Conservation (phyloP, 495 filamentous ascomycete genomes). For the Penicillium silybi region DNA sequence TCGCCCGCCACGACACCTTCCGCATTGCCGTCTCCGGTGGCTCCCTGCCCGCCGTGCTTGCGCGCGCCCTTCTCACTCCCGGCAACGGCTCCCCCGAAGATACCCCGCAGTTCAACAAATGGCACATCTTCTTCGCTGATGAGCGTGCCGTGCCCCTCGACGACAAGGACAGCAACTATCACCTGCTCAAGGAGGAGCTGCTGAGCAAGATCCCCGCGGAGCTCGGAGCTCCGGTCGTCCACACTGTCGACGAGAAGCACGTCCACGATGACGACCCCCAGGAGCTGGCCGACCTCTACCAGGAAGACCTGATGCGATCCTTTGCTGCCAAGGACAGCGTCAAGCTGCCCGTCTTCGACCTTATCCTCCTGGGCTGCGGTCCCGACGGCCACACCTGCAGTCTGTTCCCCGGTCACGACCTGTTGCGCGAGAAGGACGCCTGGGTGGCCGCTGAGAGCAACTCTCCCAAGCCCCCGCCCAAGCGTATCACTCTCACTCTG, state of each 20-base stretch:
- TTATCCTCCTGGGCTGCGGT: constrained; percentile 86
- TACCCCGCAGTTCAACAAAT: constrained; percentile 71
- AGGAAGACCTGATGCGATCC: constrained; percentile 75
- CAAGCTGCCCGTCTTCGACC: constrained; percentile 89
- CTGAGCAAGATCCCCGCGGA: constrained; percentile 77
- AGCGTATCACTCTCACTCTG: constrained; percentile 85
- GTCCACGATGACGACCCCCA: constrained; percentile 81
- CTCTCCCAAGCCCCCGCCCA: constrained; percentile 89
- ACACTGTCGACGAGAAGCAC: constrained; percentile 68
- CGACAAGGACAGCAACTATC: constrained; percentile 92
- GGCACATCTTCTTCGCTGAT: constrained; percentile 98
- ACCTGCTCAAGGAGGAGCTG: constrained; percentile 77
- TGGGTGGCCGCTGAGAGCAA: constrained; percentile 91
- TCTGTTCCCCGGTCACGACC: constrained; percentile 83
- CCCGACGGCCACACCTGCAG: constrained; percentile 97
- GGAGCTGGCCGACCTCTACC: constrained; percentile 90
- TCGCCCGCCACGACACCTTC: constrained; percentile 77
- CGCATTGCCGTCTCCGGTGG: constrained; percentile 92
- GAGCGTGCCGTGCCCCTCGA: constrained; percentile 91
- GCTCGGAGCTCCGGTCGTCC: constrained; percentile 62
- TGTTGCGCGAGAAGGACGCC: constrained; percentile 82
- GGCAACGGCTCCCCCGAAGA: constrained; percentile 56
- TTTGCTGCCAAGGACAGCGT: constrained; percentile 85
- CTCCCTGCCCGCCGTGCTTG: constrained; percentile 83
- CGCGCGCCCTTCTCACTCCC: constrained; percentile 67